phyloP scores from a whole-genome alignment of 106 monocot species.

The Allium fistulosum region DNA sequence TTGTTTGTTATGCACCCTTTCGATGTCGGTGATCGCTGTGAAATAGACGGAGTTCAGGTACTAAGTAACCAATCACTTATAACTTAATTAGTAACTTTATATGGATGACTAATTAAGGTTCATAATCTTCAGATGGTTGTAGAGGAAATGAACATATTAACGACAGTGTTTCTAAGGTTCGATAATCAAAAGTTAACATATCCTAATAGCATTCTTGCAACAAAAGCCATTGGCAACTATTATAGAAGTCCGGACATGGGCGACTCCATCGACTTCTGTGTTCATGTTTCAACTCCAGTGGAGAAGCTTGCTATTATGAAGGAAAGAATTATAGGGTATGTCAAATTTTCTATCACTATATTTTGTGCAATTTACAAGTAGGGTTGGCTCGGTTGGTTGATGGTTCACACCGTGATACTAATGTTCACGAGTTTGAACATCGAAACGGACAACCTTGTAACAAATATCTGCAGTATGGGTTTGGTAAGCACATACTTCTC shows the following conservation, averaged over 20 bases:
- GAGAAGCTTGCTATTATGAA: slow-evolving; percentile 75
- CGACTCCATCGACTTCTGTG: slow-evolving; percentile 73
- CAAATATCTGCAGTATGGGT: neutral
- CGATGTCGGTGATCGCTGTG: slow-evolving; percentile 90
- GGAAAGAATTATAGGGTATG: slow-evolving; percentile 67
- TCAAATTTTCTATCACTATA: neutral
- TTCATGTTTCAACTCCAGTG: slow-evolving; percentile 73
- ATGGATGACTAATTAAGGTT: no score
- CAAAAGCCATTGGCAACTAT: slow-evolving; percentile 52
- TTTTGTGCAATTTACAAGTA: neutral
- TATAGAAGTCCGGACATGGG: slow-evolving; percentile 93
- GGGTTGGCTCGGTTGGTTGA: neutral
- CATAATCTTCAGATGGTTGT: slow-evolving; percentile 62
- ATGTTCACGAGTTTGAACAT: neutral
- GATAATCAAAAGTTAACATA: slow-evolving; percentile 78
- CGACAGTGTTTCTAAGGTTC: slow-evolving; percentile 70
- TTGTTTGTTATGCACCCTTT: slow-evolving; percentile 90
- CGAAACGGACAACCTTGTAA: neutral
- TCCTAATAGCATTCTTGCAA: slow-evolving; percentile 62
- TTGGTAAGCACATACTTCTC: neutral
- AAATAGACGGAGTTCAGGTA: slow-evolving; percentile 79
- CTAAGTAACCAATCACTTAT: neutral
- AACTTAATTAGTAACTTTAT: neutral
- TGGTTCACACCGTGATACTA: neutral
- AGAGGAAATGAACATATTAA: slow-evolving; percentile 92